phyloP scores from a whole-genome alignment of 1,284 basidiomycete species.

The Cystobasidium slooffiae region DNA sequence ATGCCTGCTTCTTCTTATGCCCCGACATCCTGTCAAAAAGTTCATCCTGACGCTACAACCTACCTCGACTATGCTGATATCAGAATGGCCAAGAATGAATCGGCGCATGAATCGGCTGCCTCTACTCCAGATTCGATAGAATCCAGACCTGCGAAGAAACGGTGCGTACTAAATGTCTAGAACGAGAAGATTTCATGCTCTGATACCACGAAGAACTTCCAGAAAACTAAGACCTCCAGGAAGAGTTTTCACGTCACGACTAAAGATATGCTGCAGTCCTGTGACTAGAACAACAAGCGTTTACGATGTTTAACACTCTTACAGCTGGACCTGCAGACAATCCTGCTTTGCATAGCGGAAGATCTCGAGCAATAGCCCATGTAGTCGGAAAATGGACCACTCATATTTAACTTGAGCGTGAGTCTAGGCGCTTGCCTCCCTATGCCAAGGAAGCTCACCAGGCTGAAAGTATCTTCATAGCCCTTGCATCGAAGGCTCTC shows the following conservation, averaged over 20 bases:
- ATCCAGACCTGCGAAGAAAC: slow-evolving; percentile 17
- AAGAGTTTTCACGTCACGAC: slow-evolving; percentile 7
- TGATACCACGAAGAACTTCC: neutral
- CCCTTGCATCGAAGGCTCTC: slow-evolving; percentile 4
- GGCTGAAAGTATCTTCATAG: neutral
- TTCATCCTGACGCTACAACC: neutral
- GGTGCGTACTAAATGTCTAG: neutral
- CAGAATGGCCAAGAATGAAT: neutral
- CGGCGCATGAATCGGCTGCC: neutral
- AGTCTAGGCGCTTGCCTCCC: too few species aligned
- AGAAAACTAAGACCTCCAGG: slow-evolving; percentile 30
- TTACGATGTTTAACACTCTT: neutral
- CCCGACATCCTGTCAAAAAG: neutral
- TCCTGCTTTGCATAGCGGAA: slow-evolving; percentile 63
- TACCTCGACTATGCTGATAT: neutral
- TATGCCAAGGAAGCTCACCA: neutral
- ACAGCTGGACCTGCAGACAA: slow-evolving; percentile 24
- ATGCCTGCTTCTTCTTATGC: neutral
- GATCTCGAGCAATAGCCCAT: slow-evolving; percentile 71
- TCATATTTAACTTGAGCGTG: slow-evolving; percentile 67
- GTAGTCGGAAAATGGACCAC: slow-evolving; percentile 77
- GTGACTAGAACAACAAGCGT: slow-evolving; percentile 2
- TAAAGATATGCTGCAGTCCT: slow-evolving; percentile 1
- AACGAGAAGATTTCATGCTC: slow-evolving; percentile 5
- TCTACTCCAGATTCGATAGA: neutral